Percentiles rank a stretch among this genome's conserved stretches.
Conservation (phyloP, 192 early-diverging fungal species). For the Coemansia sp. region DNA sequence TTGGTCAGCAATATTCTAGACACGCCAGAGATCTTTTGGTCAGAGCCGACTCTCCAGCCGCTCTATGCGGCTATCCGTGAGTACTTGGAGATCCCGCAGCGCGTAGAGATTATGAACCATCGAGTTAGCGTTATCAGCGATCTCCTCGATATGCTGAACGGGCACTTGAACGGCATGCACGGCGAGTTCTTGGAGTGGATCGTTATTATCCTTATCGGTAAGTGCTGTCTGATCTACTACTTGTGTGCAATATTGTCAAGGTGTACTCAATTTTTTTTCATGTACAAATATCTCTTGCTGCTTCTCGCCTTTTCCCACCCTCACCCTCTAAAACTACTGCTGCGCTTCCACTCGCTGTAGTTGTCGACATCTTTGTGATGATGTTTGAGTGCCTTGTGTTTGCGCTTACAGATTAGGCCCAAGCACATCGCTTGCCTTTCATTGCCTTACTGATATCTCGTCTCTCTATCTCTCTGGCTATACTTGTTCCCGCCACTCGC, state of each 20-base stretch:
- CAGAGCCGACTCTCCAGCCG: constrained; percentile 78
- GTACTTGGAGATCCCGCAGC: constrained; percentile 82
- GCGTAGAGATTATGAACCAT: constrained; percentile 92
- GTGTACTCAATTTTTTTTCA: background rate
- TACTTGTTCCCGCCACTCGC: background rate
- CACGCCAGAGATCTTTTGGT: constrained; percentile 94
- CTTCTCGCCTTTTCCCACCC: constrained; percentile 10
- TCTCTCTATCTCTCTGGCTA: constrained; percentile 4
- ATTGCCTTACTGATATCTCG: constrained; percentile 9
- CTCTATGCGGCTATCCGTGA: constrained; percentile 81
- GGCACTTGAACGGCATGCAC: constrained; percentile 89
- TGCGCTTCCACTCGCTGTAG: constrained; percentile 14
- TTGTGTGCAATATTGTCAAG: background rate
- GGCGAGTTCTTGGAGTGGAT: constrained; percentile 95
- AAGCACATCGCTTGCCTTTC: background rate
- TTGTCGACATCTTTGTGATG: constrained; percentile 56
- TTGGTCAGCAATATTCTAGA: constrained; percentile 88
- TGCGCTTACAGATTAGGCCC: constrained; percentile 36
- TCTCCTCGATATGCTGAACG: constrained; percentile 93
- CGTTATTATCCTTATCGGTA: constrained; percentile 90
- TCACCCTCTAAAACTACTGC: constrained; percentile 1
- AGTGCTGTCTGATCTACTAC: constrained; percentile 16
- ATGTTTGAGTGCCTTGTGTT: constrained; percentile 54
- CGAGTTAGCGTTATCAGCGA: constrained; percentile 90
- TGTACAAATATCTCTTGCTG: background rate